Evolutionary conservation across 2,329 filamentous ascomycete species (phyloP).

Genomic region (Sporothrix mexicana): DNA sequence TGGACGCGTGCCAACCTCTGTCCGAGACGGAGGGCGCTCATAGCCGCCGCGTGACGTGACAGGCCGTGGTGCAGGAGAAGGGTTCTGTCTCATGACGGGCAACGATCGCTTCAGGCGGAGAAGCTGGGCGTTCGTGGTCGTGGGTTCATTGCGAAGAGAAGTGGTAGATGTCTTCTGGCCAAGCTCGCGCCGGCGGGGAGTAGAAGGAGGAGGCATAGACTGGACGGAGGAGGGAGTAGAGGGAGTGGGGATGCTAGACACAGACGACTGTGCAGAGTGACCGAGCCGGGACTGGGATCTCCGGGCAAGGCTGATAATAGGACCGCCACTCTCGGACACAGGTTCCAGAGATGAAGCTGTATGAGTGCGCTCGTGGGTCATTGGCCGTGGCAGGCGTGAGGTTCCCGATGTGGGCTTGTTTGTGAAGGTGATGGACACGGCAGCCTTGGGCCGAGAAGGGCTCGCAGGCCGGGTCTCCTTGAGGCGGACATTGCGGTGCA

Average conservation of each 20-base stretch:
- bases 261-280: slow-evolving; percentile 72
- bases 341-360: slow-evolving; percentile 82
- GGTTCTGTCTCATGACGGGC: slow-evolving; percentile 61
- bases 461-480: slow-evolving; percentile 74
- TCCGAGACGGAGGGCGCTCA: slow-evolving; percentile 66
- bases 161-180: slow-evolving; percentile 60
- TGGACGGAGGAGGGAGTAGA: slow-evolving; percentile 62
- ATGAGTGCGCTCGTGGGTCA: slow-evolving; percentile 68
- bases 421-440: slow-evolving; percentile 89
- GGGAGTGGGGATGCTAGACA: slow-evolving; percentile 67
- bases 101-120: slow-evolving; percentile 70
- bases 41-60: slow-evolving; percentile 51
- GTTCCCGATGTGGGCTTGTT: slow-evolving; percentile 66
- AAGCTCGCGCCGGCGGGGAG: slow-evolving; percentile 66
- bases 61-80: slow-evolving; percentile 57
- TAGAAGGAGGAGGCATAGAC: slow-evolving; percentile 58
- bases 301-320: slow-evolving; percentile 63
- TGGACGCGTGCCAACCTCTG: slow-evolving; percentile 56
- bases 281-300: slow-evolving; percentile 69
- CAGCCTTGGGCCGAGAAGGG: slow-evolving; percentile 72
- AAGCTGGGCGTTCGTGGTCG: slow-evolving; percentile 70
- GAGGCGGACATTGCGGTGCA: slow-evolving; percentile 91
- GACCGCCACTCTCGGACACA: slow-evolving; percentile 85
- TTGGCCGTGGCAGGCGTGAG: slow-evolving; percentile 81
- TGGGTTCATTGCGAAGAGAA: slow-evolving; percentile 63